Evolutionary conservation across 805 yeast species (phyloP), one percentile per base, ranked within the genome.

Genomic region (Metschnikowia rubicola): DNA sequence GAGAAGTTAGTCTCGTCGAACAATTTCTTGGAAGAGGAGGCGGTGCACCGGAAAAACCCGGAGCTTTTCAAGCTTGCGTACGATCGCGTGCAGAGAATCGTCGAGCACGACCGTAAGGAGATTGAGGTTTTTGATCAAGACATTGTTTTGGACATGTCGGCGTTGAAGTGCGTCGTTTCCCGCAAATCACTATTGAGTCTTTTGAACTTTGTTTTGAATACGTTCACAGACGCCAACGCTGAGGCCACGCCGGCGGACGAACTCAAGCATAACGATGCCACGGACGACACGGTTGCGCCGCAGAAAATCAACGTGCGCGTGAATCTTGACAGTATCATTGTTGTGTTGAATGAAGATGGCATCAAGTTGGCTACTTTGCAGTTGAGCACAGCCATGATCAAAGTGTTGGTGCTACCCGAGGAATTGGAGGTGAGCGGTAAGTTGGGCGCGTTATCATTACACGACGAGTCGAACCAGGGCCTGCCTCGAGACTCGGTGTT

Each of bases 201-300:
- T 11, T 66, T 92, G 53, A 92, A 90, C 62, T 94, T 84, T 62
- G 73, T 86, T 2, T 70, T 91, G 58, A 86, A 89, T 38, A 94
- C 98, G 0, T 94, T 94, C 62, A 86, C 97, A 0, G 84, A 84
- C 64, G 96, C 96, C 0, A 77, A 80, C 51, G 83, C 86, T 1
- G 79, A 79, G 6, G 31, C 47, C 11, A 69, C 81, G 1, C 87
- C 88, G 0, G 84, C 90, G 0, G 91, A 84, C 67, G 81, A 73
- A 30, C 70, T 86, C 48, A 80, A 84, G 46, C 91, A 86, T 56
- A 84, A 84, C 56, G 78, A 78, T 52, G 79, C 74, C n/a, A 68
- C 75, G 33, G 79, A 78, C 50, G 70, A 66, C 21, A 81, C 75
- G 10, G 73, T 75, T 12, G 77, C 90, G 0, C 94, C 95, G 0